Conservation (phyloP, 306 rosid genomes). For the Acacia crassicarpa region DNA sequence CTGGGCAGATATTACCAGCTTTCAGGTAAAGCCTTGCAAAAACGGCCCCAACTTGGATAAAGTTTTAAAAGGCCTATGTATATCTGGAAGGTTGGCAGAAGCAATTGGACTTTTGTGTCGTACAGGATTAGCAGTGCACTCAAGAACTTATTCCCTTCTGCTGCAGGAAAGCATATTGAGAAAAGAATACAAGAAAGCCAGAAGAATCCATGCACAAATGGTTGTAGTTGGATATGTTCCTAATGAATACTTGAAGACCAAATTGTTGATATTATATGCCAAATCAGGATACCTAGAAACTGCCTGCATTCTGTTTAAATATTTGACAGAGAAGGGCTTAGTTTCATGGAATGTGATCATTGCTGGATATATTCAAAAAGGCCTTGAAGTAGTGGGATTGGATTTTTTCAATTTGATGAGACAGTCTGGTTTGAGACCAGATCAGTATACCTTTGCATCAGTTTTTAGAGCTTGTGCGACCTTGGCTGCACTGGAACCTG, state of each 20-base stretch:
- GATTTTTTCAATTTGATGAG: constrained; percentile 61
- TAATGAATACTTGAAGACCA: constrained; percentile 60
- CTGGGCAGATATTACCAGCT: constrained; percentile 62
- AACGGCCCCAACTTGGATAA: constrained; percentile 44
- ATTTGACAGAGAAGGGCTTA: constrained; percentile 45
- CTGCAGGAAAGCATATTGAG: constrained; percentile 78
- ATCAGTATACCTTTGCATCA: constrained; percentile 77
- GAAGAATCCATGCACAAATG: constrained; percentile 71
- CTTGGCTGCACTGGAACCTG: constrained; percentile 70
- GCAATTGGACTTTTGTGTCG: constrained; percentile 61
- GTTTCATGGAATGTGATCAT: constrained; percentile 83
- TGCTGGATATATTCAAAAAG: constrained; percentile 69
- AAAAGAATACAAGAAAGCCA: constrained; percentile 61
- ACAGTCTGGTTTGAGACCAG: constrained; percentile 63
- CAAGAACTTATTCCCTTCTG: constrained; percentile 60
- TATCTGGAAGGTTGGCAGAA: constrained; percentile 60
- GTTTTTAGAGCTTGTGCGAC: constrained; percentile 72
- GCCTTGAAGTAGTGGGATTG: constrained; percentile 62
- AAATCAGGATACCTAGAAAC: constrained; percentile 65
- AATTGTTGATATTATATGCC: constrained; percentile 66
- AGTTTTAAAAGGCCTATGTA: constrained; percentile 50
- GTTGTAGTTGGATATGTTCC: constrained; percentile 63
- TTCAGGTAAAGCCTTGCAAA: constrained; percentile 61
- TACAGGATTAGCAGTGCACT: constrained; percentile 37
- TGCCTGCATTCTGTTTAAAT: constrained; percentile 47